Percentiles rank a stretch among this genome's conserved stretches.
phyloP scores from a whole-genome alignment of 768 basidiomycete genomes.

The Auriscalpium vulgare region DNA sequence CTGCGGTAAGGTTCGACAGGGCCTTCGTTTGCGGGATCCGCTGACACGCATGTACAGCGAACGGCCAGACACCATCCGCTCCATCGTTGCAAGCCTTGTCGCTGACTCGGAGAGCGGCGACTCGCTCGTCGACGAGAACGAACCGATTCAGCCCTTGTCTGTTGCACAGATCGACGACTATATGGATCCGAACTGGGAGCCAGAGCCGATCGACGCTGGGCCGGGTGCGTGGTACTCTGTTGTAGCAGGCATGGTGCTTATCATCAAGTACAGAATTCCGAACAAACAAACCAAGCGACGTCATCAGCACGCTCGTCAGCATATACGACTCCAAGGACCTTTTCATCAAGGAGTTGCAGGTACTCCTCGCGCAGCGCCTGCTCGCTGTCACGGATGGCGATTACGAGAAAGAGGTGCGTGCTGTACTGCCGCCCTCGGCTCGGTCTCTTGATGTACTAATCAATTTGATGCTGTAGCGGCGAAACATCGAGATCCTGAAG shows the following conservation, averaged over 20 bases:
- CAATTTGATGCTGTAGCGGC: conserved; percentile 43
- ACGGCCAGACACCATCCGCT: conserved; percentile 87
- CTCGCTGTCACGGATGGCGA: conserved; percentile 76
- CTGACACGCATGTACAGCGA: conserved; percentile 36
- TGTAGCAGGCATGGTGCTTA: not conserved
- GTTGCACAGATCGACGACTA: conserved; percentile 79
- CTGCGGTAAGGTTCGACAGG: conserved; percentile 46
- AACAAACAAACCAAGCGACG: conserved; percentile 84
- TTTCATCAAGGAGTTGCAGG: conserved; percentile 92
- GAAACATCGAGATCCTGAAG: conserved; percentile 91
- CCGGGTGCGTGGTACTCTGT: conserved; percentile 47
- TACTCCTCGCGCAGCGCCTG: conserved; percentile 80
- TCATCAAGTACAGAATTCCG: conserved; percentile 64
- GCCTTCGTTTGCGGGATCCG: too few species aligned
- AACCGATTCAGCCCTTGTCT: conserved; percentile 69
- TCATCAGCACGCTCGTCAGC: conserved; percentile 92
- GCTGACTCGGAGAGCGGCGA: conserved; percentile 79
- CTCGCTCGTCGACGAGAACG: conserved; percentile 77
- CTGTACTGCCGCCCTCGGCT: not conserved
- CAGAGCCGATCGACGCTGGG: conserved; percentile 94
- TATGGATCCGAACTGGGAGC: conserved; percentile 88
- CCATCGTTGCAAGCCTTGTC: conserved; percentile 86
- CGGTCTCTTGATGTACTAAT: not conserved
- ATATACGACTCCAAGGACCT: conserved; percentile 97
- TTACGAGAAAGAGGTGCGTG: conserved; percentile 55